Base-by-base conservation (phyloP, 768 basidiomycete genomes). In the Suillus cothurnatus region DNA sequence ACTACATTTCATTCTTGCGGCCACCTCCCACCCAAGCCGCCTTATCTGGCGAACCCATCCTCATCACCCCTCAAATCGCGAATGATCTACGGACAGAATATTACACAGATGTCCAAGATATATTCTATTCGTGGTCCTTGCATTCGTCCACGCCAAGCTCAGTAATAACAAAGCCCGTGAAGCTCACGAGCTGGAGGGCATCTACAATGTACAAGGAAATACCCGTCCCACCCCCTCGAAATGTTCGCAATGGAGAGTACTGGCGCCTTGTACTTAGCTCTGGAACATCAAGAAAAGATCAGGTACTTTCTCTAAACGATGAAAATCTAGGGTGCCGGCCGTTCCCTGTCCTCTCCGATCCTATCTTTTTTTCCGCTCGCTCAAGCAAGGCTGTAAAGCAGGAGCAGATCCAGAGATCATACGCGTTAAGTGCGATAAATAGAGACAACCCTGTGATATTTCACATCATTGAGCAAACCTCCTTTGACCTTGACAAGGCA, bases 401-500 rank as follows among this genome's bases (percentile, higher is more conserved):
- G 73, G 90, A 91, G 65, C 81, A 81, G 72, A 86, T 94, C 55
- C 83, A 84, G 69, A 78, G 91, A 61, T 72, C 84, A 2, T 91
- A 89, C 72, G 68, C 75, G 31, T 61, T 86, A 26, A 73, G 74
- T 45, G 66, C 71, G 52, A 65, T 56, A 34, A 61, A 63, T 61
- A 67, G 64, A 62, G 65, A 74, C 60, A 64, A 70, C 8, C 71
- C 67, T 62, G 65, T 66, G 43, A 70, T 71, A 56, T 66, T 96
- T 66, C 79, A 73, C 38, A 80, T 97, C 28, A 80, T 78, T 21
- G 95, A 97, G 71, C 90, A 93, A 71, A 95, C 92, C 0, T 92
- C 92, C 2, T 97, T 94, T 73, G 95, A 96, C 72, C 81, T 97
- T 5, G 95, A 97, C 81, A 97, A 97, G 87, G 95, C 93, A 67